Evolutionary conservation across 306 rosid genomes (phyloP), one percentile per base, ranked within the genome.

Genomic region (Lupinus albus): DNA sequence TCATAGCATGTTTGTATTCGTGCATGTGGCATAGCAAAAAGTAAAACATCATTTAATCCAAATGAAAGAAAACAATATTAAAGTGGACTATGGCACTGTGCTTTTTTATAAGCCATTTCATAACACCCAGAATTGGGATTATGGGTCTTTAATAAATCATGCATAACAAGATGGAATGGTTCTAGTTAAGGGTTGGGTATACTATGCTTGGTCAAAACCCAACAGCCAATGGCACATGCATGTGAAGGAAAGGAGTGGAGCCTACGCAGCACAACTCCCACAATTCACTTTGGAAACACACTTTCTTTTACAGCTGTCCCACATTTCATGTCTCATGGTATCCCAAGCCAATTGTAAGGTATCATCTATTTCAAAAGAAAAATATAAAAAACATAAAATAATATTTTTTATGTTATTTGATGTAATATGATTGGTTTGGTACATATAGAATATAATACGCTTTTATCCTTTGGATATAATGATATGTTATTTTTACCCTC

Each of bases 161-260:
- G 53, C 53, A 18, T 63, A 12, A 63, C 13, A 14, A 8, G 45
- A 20, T 18, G 52, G 67, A 8, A 15, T 11, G 58, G 32, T 1
- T 13, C 5, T 0, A 61, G 45, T 14, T 14, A 13, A 32, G 75
- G 66, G 4, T 36, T 33, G 62, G 65, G 48, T 13, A 20, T 11
- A 44, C 33, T 0, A 46, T 75, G 79, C 13, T 47, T 10, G 78
- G 51, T 25, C 16, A 66, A 74, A 39, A 42, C 39, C 42, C 63
- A 70, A 64, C 76, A 66, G 11, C 5, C 6, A 58, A 71, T 38
- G 70, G 74, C n/a, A 51, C 8, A 50, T 6, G 44, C 83, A 79
- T 72, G 83, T 79, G 83, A 63, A 44, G 7, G 12, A 48, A 45
- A 36, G 39, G 15, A 42, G 59, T 11, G 7, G 0, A 51, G 73